A percentile compares a stretch with the other conserved stretches of the same genome.
Conservation (phyloP, 2,329 filamentous ascomycete genomes). For the Cadophora luteo-olivacea region DNA sequence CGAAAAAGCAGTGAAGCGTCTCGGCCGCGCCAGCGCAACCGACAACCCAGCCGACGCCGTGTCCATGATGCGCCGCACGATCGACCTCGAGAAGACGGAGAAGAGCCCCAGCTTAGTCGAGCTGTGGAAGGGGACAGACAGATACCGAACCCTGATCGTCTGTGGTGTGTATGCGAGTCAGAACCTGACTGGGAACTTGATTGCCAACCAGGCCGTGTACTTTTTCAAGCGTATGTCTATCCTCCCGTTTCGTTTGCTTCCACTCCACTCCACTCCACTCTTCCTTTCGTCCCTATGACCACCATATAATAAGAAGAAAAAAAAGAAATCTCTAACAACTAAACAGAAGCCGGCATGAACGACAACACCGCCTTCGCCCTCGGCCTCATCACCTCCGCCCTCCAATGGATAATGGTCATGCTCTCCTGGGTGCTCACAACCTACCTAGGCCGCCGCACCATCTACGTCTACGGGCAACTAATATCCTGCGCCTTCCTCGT, state of each 20-base stretch:
- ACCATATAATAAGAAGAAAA: too few species aligned
- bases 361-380: slow-evolving; percentile 63
- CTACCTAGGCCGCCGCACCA: slow-evolving; percentile 67
- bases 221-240: slow-evolving; percentile 40
- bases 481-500: slow-evolving; percentile 62
- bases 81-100: slow-evolving; percentile 58
- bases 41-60: slow-evolving; percentile 49
- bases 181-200: slow-evolving; percentile 66
- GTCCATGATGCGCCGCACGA: slow-evolving; percentile 65
- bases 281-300: too few species aligned
- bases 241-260: background rate
- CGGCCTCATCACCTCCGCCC: slow-evolving; percentile 68
- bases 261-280: too few species aligned
- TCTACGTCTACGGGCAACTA: slow-evolving; percentile 66
- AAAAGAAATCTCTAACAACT: too few species aligned
- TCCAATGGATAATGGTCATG: slow-evolving; percentile 68
- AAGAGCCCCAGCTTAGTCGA: slow-evolving; percentile 56
- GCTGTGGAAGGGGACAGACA: slow-evolving; percentile 61
- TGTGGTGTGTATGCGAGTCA: slow-evolving; percentile 64
- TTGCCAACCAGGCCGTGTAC: slow-evolving; percentile 56
- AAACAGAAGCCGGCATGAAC: slow-evolving; percentile 65
- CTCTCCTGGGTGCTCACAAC: slow-evolving; percentile 71
- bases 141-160: slow-evolving; percentile 61
- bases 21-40: slow-evolving; percentile 51
- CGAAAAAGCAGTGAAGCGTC: slow-evolving; percentile 54